Conservation (phyloP, 2,329 filamentous ascomycete species). For the Talaromyces sp. region DNA sequence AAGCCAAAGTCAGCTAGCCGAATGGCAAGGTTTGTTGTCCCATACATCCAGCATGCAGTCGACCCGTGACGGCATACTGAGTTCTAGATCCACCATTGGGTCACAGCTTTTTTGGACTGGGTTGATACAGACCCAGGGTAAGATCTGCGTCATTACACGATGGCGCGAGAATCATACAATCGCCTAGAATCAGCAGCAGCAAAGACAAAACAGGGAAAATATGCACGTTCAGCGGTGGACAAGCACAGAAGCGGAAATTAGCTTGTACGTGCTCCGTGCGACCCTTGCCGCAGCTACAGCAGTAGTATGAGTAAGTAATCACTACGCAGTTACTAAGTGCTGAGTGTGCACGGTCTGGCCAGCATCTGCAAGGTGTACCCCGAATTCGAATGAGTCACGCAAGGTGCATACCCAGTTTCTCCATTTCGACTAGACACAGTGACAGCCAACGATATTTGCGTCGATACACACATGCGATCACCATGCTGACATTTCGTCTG, state of each 20-base stretch:
- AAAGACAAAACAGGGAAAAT: not conserved
- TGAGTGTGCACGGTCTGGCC: too few relatives aligned
- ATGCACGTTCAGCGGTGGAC: not conserved
- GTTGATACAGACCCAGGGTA: not conserved
- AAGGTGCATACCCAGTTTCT: not conserved
- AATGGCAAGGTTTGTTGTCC: not conserved
- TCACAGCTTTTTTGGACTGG: not conserved
- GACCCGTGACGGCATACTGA: not conserved
- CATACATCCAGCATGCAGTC: not conserved
- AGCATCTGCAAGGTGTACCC: slow-evolving; percentile 4
- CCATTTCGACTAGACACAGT: not conserved
- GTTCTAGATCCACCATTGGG: slow-evolving; percentile 4
- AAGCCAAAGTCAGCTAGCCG: not conserved
- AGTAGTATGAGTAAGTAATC: too few relatives aligned
- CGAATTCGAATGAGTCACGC: slow-evolving; percentile 2
- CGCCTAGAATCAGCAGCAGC: not conserved
- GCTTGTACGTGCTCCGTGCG: not conserved
- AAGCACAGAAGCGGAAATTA: not conserved
- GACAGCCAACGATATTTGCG: not conserved
- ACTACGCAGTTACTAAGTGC: too few relatives aligned
- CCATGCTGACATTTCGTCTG: not conserved
- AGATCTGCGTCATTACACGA: slow-evolving; percentile 4
- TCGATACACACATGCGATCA: not conserved
- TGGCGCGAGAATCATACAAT: not conserved
- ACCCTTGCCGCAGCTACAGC: not conserved